Evolutionary conservation across 2,329 filamentous ascomycete species (phyloP).

Genomic region (Phialophora tarda): DNA sequence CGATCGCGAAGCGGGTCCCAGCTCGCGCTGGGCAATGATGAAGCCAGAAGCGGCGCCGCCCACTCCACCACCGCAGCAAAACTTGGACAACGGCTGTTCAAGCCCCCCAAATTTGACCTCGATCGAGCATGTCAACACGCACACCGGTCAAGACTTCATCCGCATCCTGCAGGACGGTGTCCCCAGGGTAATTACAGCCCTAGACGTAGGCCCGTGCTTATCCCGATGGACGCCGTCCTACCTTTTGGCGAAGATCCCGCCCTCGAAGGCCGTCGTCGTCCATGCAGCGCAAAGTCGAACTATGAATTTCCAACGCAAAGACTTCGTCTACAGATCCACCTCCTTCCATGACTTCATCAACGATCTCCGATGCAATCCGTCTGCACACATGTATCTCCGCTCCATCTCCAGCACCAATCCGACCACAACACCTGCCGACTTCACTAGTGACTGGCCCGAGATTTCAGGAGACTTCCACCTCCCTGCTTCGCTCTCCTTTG

Average conservation of each 20-base stretch:
- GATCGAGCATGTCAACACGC: slow-evolving; percentile 26
- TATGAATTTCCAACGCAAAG: slow-evolving; percentile 84
- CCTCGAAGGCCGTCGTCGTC: slow-evolving; percentile 69
- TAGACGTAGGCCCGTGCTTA: slow-evolving; percentile 71
- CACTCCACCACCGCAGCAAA: slow-evolving; percentile 3
- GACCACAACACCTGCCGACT: slow-evolving; percentile 69
- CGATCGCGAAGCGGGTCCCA: slow-evolving; percentile 38
- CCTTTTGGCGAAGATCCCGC: slow-evolving; percentile 66
- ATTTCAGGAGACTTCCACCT: slow-evolving; percentile 73
- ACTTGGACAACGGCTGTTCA: neutral
- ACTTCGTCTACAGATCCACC: slow-evolving; percentile 76
- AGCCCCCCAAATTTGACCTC: neutral
- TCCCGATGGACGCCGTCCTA: slow-evolving; percentile 72
- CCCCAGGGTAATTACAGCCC: slow-evolving; percentile 69
- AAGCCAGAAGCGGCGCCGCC: slow-evolving; percentile 32
- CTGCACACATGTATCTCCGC: slow-evolving; percentile 76
- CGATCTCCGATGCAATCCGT: slow-evolving; percentile 60
- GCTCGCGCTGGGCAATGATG: slow-evolving; percentile 46
- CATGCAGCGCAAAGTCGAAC: slow-evolving; percentile 69
- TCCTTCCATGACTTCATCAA: slow-evolving; percentile 66
- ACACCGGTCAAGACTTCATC: slow-evolving; percentile 55
- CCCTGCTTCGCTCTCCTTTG: slow-evolving; percentile 64
- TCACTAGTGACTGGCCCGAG: slow-evolving; percentile 72
- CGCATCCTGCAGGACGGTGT: slow-evolving; percentile 62
- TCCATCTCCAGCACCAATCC: slow-evolving; percentile 74